A percentile compares a stretch with the other conserved stretches of the same genome.
These are phyloP conservation scores for Plantago major DNA, from an alignment of 257 asterid genomes.

Conservation along the genomic window DNA sequence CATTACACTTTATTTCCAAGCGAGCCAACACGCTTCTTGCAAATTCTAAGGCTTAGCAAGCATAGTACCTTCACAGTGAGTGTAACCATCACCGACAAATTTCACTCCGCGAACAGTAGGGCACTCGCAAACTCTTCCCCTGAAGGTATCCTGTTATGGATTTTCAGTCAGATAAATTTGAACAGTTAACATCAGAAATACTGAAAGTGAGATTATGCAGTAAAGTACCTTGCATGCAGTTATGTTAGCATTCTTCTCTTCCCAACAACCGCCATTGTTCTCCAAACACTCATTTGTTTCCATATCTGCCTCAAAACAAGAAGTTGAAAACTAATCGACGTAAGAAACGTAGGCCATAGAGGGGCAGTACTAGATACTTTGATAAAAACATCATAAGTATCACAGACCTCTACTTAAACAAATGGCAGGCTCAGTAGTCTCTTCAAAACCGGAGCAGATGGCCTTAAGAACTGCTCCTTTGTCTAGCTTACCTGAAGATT, in stretches of 20 bases:
- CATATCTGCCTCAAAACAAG: constrained; percentile 39
- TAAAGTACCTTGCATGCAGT: constrained; percentile 84
- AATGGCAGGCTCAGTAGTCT: constrained; percentile 66
- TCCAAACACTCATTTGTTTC: constrained; percentile 85
- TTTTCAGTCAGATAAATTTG: constrained; percentile 11
- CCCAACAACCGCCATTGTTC: constrained; percentile 98
- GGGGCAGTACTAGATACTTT: background rate
- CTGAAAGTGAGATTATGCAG: background rate
- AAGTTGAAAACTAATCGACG: too few relatives aligned
- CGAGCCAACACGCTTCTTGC: too few relatives aligned
- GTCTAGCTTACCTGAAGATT: constrained; percentile 38
- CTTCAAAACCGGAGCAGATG: constrained; percentile 56
- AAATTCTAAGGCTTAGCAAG: too few relatives aligned
- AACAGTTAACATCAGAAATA: constrained; percentile 6
- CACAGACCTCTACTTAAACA: constrained; percentile 44
- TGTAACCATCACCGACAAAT: constrained; percentile 90
- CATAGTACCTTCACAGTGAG: constrained; percentile 71
- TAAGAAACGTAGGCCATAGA: too few relatives aligned
- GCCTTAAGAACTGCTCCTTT: constrained; percentile 52
- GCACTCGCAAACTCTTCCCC: constrained; percentile 89
- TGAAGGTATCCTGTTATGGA: constrained; percentile 73
- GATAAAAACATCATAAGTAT: too few relatives aligned
- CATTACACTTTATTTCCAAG: too few relatives aligned
- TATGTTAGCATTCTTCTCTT: constrained; percentile 62
- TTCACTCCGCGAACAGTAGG: constrained; percentile 81